A percentile compares a stretch with the other conserved stretches of the same genome.
Conservation (phyloP, 108 stramenopile species). For the Mediolabrus comicus region DNA sequence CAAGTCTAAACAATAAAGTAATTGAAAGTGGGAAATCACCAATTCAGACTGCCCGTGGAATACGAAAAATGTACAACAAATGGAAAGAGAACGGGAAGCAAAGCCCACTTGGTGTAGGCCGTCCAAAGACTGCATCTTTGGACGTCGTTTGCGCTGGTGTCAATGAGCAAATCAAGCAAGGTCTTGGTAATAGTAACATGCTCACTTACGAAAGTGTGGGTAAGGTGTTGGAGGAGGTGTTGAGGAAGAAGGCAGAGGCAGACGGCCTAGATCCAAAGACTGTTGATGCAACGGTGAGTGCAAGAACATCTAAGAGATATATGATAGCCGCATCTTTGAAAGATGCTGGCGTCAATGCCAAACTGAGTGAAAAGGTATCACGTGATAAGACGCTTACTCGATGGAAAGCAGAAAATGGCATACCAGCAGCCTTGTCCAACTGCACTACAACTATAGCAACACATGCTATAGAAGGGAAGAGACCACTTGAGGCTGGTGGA, state of each 20-base stretch:
- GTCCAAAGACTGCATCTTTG: background rate
- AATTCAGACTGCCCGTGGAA: background rate
- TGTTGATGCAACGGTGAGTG: background rate
- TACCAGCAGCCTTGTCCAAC: too few relatives aligned
- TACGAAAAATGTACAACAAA: background rate
- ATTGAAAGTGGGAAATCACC: background rate
- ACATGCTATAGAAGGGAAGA: too few relatives aligned
- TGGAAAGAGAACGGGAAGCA: background rate
- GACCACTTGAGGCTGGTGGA: too few relatives aligned
- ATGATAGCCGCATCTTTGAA: background rate
- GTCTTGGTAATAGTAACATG: background rate
- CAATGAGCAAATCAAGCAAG: background rate
- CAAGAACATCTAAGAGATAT: background rate
- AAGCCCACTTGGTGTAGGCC: background rate
- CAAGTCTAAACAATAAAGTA: background rate
- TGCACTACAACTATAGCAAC: too few relatives aligned
- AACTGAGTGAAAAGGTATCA: too few relatives aligned
- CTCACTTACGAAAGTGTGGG: background rate
- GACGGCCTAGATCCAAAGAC: background rate
- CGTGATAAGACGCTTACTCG: too few relatives aligned
- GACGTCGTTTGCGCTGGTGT: background rate
- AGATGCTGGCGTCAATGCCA: too few relatives aligned
- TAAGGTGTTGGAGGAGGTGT: background rate
- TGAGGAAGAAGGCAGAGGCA: background rate
- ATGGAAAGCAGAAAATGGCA: too few relatives aligned